Conservation (phyloP, 805 yeast species). For the Cyberlindnera xishuangbannaensis region DNA sequence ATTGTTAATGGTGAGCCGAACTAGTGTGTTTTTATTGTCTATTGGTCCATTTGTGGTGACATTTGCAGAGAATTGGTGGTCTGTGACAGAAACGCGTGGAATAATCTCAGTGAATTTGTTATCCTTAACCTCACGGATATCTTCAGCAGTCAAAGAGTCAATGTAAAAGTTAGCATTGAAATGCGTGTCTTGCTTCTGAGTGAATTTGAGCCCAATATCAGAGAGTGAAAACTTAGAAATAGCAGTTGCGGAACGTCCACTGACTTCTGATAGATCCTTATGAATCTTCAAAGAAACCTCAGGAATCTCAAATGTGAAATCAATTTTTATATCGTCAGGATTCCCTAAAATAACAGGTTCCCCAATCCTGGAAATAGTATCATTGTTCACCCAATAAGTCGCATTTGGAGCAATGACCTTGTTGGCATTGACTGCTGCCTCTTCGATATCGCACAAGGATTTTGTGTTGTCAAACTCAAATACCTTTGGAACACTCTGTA, state of each 20-base stretch:
- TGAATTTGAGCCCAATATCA: slow-evolving; percentile 46
- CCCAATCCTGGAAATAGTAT: slow-evolving; percentile 16
- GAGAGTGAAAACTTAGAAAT: slow-evolving; percentile 57
- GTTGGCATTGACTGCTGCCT: slow-evolving; percentile 64
- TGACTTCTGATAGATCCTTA: slow-evolving; percentile 39
- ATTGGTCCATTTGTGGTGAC: slow-evolving; percentile 38
- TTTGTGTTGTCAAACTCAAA: slow-evolving; percentile 40
- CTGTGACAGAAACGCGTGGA: slow-evolving; percentile 58
- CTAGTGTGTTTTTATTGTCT: slow-evolving; percentile 37
- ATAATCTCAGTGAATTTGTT: slow-evolving; percentile 78
- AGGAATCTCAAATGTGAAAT: slow-evolving; percentile 55
- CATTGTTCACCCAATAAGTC: slow-evolving; percentile 19
- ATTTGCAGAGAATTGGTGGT: slow-evolving; percentile 65
- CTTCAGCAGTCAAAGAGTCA: slow-evolving; percentile 72
- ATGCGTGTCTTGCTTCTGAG: slow-evolving; percentile 48
- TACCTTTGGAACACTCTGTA: slow-evolving; percentile 49
- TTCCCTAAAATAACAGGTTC: slow-evolving; percentile 14
- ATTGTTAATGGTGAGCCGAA: slow-evolving; percentile 64
- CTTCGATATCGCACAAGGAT: slow-evolving; percentile 46
- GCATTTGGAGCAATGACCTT: slow-evolving; percentile 34
- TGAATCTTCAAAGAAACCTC: slow-evolving; percentile 55
- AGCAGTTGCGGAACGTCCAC: slow-evolving; percentile 33
- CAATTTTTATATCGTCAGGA: slow-evolving; percentile 30
- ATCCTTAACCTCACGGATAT: slow-evolving; percentile 53
- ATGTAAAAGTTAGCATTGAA: slow-evolving; percentile 57